These are phyloP conservation scores for Chrysosporium keratinophilum DNA, from an alignment of 2,329 filamentous ascomycete genomes.

Conservation along the genomic window DNA sequence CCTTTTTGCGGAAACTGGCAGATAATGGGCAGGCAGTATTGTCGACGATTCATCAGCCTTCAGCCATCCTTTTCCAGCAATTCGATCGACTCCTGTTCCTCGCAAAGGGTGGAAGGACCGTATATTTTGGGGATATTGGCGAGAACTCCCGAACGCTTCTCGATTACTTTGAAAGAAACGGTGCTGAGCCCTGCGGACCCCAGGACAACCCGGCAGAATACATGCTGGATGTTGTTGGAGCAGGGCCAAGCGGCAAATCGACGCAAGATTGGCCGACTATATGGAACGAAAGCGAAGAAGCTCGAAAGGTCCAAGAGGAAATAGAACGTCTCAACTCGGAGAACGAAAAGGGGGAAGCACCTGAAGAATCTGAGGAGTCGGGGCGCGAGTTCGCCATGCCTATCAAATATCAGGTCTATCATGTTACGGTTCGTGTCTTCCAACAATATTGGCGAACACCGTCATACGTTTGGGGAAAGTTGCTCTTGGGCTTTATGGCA, in stretches of 20 bases:
- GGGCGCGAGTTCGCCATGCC: conserved; percentile 56
- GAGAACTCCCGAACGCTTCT: conserved; percentile 46
- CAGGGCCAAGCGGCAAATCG: conserved; percentile 57
- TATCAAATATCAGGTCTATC: conserved; percentile 53
- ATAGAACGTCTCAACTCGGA: conserved; percentile 47
- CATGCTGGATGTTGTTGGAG: conserved; percentile 50
- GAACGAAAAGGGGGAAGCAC: conserved; percentile 26
- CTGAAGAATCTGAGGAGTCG: conserved; percentile 12
- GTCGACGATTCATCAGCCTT: conserved; percentile 89
- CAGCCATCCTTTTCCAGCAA: conserved; percentile 78
- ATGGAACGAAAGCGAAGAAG: conserved; percentile 51
- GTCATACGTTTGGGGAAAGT: conserved; percentile 73
- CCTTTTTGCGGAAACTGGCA: conserved; percentile 74
- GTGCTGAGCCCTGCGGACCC: conserved; percentile 47
- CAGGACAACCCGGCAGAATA: conserved; percentile 64
- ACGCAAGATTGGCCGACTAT: conserved; percentile 51
- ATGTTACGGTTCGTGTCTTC: conserved; percentile 64
- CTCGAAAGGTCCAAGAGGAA: conserved; percentile 45
- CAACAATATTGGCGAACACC: conserved; percentile 85
- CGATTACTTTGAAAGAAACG: conserved; percentile 54
- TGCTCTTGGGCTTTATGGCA: conserved; percentile 49
- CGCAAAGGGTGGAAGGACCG: conserved; percentile 52
- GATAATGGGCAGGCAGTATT: conserved; percentile 80
- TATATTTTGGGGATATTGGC: conserved; percentile 59
- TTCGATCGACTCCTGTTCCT: conserved; percentile 57